phyloP scores from a whole-genome alignment of 768 basidiomycete genomes.

The Pisolithus sp. region DNA sequence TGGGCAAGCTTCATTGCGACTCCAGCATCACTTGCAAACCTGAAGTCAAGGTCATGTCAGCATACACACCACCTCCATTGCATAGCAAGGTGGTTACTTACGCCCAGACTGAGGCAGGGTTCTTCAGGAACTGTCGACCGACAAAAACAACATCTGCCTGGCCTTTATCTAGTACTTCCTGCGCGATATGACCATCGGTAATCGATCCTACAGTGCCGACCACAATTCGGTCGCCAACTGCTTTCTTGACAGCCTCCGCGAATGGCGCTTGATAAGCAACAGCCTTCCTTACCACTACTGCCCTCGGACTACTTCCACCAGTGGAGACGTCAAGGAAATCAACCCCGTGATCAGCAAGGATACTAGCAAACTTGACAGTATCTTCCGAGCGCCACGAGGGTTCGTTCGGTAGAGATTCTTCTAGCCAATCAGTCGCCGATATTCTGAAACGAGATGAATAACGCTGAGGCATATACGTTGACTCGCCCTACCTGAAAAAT shows the following conservation, averaged over 20 bases:
- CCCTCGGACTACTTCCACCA: neutral
- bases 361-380: conserved; percentile 52
- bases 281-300: conserved; percentile 21
- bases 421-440: conserved; percentile 72
- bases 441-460: conserved; percentile 33
- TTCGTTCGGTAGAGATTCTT: conserved; percentile 49
- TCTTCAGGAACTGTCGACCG: conserved; percentile 53
- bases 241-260: conserved; percentile 45
- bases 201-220: conserved; percentile 24
- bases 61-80: neutral
- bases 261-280: conserved; percentile 52
- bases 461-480: conserved; percentile 41
- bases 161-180: conserved; percentile 37
- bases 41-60: neutral
- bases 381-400: conserved; percentile 66
- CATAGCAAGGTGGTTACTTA: conserved; percentile 7
- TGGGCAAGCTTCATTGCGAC: neutral
- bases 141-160: conserved; percentile 44
- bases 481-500: conserved; percentile 29
- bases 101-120: conserved; percentile 44
- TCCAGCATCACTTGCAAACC: neutral
- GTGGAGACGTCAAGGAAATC: neutral
- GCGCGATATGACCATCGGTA: conserved; percentile 35
- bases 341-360: conserved; percentile 58
- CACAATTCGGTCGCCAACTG: conserved; percentile 33